Conservation (phyloP, 139 green algal species). For the Protoeuglena noctilucae region DNA sequence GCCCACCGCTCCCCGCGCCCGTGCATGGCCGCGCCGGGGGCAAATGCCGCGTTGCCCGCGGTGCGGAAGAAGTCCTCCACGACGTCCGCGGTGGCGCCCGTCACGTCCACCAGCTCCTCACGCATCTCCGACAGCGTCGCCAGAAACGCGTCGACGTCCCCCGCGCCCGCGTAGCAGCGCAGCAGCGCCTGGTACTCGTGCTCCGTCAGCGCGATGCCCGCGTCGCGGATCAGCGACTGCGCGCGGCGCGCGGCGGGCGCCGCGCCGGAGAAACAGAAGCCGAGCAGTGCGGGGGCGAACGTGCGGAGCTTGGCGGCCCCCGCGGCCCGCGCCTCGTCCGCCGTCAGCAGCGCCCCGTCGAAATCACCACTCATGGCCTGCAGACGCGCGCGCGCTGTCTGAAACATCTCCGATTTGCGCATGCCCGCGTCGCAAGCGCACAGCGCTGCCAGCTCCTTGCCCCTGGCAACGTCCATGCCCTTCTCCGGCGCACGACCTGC, state of each 20-base stretch:
- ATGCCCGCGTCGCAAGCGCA: too few species aligned
- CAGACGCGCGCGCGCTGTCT: too few species aligned
- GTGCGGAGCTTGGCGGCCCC: background rate
- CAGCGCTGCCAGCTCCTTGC: too few species aligned
- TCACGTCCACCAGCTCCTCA: constrained; percentile 39
- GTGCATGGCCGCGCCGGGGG: background rate
- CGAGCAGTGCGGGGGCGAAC: background rate
- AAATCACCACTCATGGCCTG: too few species aligned
- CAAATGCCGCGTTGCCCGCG: background rate
- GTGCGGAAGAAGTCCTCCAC: constrained; percentile 16
- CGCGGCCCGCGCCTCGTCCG: too few species aligned
- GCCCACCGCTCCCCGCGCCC: background rate
- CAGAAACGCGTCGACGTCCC: constrained; percentile 12
- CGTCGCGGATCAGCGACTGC: constrained; percentile 9
- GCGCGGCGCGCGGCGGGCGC: constrained; percentile 2
- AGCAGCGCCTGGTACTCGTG: constrained; percentile 48
- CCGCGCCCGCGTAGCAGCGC: constrained; percentile 6
- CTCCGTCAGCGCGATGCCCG: constrained; percentile 39
- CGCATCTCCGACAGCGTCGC: constrained; percentile 21
- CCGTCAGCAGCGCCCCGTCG: background rate
- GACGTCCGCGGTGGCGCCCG: constrained; percentile 20
- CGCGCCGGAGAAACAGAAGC: background rate
- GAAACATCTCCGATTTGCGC: too few species aligned
- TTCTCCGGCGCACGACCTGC: too few species aligned
- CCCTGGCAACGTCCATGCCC: too few species aligned